Evolutionary conservation across 192 early-diverging fungal species (phyloP).

Genomic region (Radiomyces spectabilis): DNA sequence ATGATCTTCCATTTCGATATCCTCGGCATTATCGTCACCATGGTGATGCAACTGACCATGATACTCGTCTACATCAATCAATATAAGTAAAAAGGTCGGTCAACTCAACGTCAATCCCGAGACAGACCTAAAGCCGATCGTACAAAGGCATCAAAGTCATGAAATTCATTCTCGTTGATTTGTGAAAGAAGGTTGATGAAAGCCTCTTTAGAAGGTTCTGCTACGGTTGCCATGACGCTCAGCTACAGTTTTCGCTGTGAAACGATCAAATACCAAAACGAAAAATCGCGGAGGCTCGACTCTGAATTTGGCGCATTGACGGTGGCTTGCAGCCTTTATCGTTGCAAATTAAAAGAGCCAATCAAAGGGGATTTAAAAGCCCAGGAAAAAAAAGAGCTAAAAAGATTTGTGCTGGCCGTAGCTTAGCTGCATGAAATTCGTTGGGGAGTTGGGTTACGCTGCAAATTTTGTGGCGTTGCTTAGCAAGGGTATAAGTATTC

Average conservation of each 20-base stretch:
- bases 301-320: no score
- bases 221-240: not conserved
- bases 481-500: no score
- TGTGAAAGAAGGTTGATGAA: constrained; percentile 20
- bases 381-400: no score
- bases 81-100: not conserved
- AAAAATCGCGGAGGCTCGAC: no score
- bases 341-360: no score
- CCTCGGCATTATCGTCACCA: not conserved
- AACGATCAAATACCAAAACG: not conserved
- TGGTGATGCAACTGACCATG: constrained; percentile 19
- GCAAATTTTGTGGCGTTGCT: no score
- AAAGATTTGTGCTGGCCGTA: no score
- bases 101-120: no score
- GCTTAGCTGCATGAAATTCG: no score
- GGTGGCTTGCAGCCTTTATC: no score
- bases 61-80: constrained; percentile 20
- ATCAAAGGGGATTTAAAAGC: no score
- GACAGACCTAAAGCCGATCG: constrained; percentile 17
- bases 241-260: not conserved
- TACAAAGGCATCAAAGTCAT: constrained; percentile 23
- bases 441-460: no score
- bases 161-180: constrained; percentile 17
- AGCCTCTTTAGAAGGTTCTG: constrained; percentile 17
- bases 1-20: constrained; percentile 12